Conservation (phyloP, 139 green algal species). For the Deuterostichococcus epilithicus region DNA sequence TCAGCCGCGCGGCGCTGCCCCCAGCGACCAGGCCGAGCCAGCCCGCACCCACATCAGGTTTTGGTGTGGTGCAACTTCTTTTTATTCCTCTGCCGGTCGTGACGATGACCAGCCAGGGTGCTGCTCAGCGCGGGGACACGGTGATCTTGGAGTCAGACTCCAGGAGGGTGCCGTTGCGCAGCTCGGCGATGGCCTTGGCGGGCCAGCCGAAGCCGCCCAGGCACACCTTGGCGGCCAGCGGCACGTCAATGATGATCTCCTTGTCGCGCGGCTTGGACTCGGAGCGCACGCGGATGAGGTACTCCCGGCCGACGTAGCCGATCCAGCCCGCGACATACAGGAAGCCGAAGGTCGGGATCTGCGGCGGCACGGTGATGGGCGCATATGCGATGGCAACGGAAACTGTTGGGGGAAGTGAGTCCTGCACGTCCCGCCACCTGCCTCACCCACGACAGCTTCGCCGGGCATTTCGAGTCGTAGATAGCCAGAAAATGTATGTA, state of each 20-base stretch:
- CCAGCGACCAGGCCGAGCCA: too few relatives aligned
- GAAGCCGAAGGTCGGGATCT: slow-evolving; percentile 95
- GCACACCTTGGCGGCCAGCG: slow-evolving; percentile 58
- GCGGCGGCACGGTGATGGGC: slow-evolving; percentile 7
- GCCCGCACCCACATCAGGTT: too few relatives aligned
- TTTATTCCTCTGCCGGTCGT: background rate
- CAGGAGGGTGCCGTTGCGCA: slow-evolving; percentile 68
- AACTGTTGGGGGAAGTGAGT: background rate
- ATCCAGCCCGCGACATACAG: slow-evolving; percentile 98
- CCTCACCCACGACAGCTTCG: too few relatives aligned
- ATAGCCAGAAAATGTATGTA: too few relatives aligned
- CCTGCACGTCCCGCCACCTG: too few relatives aligned
- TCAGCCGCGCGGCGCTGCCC: background rate
- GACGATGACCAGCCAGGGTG: too few relatives aligned
- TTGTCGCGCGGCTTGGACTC: slow-evolving; percentile 82
- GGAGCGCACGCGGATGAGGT: slow-evolving; percentile 65
- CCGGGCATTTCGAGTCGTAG: background rate
- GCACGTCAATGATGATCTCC: slow-evolving; percentile 99
- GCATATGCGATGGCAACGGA: background rate
- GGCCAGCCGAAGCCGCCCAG: slow-evolving; percentile 75
- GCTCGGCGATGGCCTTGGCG: slow-evolving; percentile 65
- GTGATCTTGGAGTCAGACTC: slow-evolving; percentile 91
- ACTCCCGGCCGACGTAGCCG: slow-evolving; percentile 88
- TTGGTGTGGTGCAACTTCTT: background rate
- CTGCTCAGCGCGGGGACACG: slow-evolving; percentile 71